Conservation (phyloP, 176 grass and related monocot genomes). For the Saccharum spontaneum region DNA sequence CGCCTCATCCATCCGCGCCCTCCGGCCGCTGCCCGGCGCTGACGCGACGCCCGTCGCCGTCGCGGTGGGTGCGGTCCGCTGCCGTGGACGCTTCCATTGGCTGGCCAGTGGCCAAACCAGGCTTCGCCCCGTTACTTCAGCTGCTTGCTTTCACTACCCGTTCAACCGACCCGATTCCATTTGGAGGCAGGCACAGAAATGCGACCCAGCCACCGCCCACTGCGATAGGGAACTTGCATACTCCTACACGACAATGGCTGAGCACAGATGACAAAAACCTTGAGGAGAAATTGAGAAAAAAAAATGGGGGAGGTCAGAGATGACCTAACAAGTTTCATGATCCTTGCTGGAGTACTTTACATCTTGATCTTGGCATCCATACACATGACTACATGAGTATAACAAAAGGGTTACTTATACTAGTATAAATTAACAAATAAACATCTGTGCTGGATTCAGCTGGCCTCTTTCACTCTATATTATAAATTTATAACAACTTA, state of each 20-base stretch:
- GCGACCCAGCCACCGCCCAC: neutral
- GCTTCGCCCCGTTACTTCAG: neutral
- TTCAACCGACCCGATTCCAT: neutral
- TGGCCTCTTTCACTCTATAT: neutral
- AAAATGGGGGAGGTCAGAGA: neutral
- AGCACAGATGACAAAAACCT: neutral
- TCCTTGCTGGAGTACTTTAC: neutral
- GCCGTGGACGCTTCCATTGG: neutral
- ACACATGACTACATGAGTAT: neutral
- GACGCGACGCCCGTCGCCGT: neutral
- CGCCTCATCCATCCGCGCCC: neutral
- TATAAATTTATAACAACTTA: neutral
- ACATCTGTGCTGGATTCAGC: neutral
- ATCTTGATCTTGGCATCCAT: conserved; percentile 3
- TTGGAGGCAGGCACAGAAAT: neutral
- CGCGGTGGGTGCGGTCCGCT: conserved; percentile 7
- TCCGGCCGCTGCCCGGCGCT: neutral
- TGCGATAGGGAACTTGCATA: neutral
- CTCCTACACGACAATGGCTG: neutral
- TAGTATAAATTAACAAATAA: conserved; percentile 16
- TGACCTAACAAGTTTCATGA: neutral
- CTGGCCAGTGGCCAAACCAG: too few species aligned
- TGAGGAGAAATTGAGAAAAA: neutral
- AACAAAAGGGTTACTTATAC: conserved; percentile 2
- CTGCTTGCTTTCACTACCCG: neutral